A percentile compares a stretch with the other conserved stretches of the same genome.
phyloP scores from a whole-genome alignment of 108 stramenopile species.

The Discostella stelligeroides region DNA sequence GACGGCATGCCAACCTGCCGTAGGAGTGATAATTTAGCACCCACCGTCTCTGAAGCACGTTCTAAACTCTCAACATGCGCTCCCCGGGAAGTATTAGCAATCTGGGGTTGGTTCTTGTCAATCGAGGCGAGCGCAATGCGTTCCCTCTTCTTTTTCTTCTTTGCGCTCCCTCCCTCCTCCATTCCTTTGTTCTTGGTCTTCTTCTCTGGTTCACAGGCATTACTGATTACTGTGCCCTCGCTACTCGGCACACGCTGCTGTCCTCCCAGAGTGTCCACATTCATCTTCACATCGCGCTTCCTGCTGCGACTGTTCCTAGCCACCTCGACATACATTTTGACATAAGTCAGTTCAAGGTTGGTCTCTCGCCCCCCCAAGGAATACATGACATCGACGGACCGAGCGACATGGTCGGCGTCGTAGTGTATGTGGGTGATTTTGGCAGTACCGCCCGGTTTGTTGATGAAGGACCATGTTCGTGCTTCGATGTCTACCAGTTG shows the following conservation, averaged over 20 bases:
- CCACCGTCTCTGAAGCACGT: too few species aligned
- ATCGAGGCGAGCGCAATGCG: neutral
- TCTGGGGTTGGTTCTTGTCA: neutral
- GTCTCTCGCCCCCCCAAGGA: slow-evolving; percentile 14
- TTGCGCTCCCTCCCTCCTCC: neutral
- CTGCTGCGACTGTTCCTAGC: neutral
- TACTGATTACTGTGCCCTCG: neutral
- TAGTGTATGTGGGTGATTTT: slow-evolving; percentile 8
- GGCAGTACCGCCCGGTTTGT: slow-evolving; percentile 27
- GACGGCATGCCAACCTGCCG: too few species aligned
- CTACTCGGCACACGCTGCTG: neutral
- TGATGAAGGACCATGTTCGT: slow-evolving; percentile 35
- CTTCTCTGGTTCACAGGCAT: neutral
- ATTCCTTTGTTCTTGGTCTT: neutral
- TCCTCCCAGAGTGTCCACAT: slow-evolving; percentile 9
- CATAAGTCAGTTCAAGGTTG: slow-evolving; percentile 11
- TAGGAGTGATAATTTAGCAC: too few species aligned
- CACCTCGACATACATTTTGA: slow-evolving; percentile 6
- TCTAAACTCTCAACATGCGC: too few species aligned
- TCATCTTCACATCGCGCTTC: slow-evolving; percentile 10
- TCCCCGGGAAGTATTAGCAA: too few species aligned
- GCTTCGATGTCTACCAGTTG: slow-evolving; percentile 13
- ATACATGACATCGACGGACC: slow-evolving; percentile 13
- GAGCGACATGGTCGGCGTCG: neutral
- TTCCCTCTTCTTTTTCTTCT: neutral